A percentile compares a stretch with the other conserved stretches of the same genome.
Conservation (phyloP, 2,329 filamentous ascomycete genomes). For the Colletotrichum tropicicola region DNA sequence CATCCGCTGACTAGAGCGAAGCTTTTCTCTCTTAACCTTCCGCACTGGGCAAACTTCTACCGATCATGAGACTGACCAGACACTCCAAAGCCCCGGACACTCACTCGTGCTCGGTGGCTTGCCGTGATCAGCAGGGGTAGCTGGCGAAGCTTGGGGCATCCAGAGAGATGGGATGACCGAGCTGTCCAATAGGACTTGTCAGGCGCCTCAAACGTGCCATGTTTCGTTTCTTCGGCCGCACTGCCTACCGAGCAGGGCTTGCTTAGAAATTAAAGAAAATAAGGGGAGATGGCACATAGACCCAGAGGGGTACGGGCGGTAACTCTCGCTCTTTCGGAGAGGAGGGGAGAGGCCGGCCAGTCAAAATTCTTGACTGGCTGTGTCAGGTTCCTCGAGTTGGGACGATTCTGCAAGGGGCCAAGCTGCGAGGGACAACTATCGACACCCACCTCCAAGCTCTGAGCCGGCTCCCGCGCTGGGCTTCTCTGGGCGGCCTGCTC, state of each 20-base stretch:
- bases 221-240: conserved; percentile 29
- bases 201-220: conserved; percentile 19
- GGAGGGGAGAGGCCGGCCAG: not conserved
- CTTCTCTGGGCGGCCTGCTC: not conserved
- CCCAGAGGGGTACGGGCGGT: not conserved
- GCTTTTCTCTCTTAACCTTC: conserved; percentile 19
- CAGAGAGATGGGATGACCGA: conserved; percentile 12
- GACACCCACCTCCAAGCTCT: not conserved
- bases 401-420: not conserved
- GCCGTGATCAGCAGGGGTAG: not conserved
- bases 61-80: conserved; percentile 20
- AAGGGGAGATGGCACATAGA: not conserved
- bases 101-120: not conserved
- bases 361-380: not conserved
- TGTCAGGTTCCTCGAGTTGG: not conserved
- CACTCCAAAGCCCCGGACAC: not conserved
- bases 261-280: conserved; percentile 12
- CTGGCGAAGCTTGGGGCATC: conserved; percentile 18
- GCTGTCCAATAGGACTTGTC: conserved; percentile 2
- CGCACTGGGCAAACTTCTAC: conserved; percentile 6
- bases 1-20: not conserved
- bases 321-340: not conserved
- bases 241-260: conserved; percentile 9
- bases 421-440: not conserved
- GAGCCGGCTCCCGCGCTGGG: not conserved